Evolutionary conservation across 2,329 filamentous ascomycete genomes (phyloP).

Genomic region (Ophiocordyceps camponoti-rufipedis): DNA sequence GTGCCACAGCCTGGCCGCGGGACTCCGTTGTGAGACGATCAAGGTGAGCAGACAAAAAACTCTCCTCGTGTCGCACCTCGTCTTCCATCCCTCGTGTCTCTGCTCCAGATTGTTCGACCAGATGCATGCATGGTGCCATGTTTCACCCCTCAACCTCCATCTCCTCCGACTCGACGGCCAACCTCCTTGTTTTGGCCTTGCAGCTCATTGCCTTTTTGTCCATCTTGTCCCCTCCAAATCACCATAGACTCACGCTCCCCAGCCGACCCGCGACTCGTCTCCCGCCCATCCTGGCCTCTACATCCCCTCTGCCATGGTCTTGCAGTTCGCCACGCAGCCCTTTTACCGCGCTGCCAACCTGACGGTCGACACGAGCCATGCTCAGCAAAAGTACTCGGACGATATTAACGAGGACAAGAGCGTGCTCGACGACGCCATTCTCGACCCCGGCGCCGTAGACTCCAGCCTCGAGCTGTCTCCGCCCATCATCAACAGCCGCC

Average conservation of each 20-base stretch:
- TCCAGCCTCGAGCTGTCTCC: slow-evolving; percentile 46
- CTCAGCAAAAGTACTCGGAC: slow-evolving; percentile 30
- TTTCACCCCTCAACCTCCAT: neutral
- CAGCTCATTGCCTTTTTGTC: neutral
- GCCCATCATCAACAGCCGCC: slow-evolving; percentile 40
- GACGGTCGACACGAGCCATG: slow-evolving; percentile 33
- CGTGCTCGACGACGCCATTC: slow-evolving; percentile 41
- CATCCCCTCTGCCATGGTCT: slow-evolving; percentile 23
- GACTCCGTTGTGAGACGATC: neutral
- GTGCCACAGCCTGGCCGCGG: neutral
- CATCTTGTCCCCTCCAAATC: neutral
- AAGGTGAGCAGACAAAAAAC: neutral
- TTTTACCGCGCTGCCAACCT: slow-evolving; percentile 31
- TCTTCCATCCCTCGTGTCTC: neutral
- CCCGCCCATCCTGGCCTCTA: slow-evolving; percentile 1
- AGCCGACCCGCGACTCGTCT: too few relatives aligned
- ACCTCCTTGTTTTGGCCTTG: neutral
- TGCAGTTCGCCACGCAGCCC: slow-evolving; percentile 29
- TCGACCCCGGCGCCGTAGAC: slow-evolving; percentile 40
- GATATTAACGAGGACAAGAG: slow-evolving; percentile 42
- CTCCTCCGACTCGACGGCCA: neutral
- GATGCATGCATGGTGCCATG: neutral
- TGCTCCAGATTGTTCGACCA: neutral
- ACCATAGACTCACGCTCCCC: neutral
- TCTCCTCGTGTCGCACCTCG: neutral